These are phyloP conservation scores for Trichosporon sp. DNA, from an alignment of 1,284 basidiomycete species.

Conservation along the genomic window DNA sequence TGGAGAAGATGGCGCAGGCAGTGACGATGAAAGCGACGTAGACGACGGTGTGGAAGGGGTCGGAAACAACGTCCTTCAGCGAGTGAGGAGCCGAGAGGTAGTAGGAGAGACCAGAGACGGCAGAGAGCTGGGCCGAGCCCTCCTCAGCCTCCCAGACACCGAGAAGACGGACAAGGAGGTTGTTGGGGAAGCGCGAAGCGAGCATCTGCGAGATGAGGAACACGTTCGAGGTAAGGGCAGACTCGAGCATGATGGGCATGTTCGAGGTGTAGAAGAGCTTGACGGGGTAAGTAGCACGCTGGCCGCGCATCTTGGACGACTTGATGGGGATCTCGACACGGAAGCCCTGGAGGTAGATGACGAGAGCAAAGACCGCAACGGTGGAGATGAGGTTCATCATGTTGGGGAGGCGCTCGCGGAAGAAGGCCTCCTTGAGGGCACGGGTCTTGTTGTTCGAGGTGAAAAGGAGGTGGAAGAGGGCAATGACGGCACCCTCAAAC, in stretches of 20 bases:
- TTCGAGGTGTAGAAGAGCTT: constrained; percentile 99
- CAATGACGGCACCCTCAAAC: constrained; percentile 94
- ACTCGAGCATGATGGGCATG: constrained; percentile 99
- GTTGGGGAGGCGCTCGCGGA: constrained; percentile 94
- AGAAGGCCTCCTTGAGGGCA: constrained; percentile 96
- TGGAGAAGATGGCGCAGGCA: constrained; percentile 95
- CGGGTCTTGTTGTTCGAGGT: constrained; percentile 99
- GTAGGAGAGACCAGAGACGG: constrained; percentile 91
- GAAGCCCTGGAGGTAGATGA: constrained; percentile 99
- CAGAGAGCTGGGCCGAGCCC: constrained; percentile 87
- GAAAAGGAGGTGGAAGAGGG: constrained; percentile 96
- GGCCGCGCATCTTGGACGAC: constrained; percentile 92
- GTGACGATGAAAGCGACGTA: constrained; percentile 92
- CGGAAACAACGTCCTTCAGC: constrained; percentile 78
- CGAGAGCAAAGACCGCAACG: constrained; percentile 83
- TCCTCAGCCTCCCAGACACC: constrained; percentile 98
- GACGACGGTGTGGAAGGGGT: constrained; percentile 89
- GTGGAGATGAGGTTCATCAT: constrained; percentile 97
- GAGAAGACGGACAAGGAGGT: constrained; percentile 84
- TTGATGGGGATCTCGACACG: constrained; percentile 98
- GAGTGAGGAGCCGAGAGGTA: constrained; percentile 97
- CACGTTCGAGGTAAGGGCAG: constrained; percentile 88
- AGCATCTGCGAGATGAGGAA: constrained; percentile 98
- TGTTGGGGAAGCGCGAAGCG: constrained; percentile 82
- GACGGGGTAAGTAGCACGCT: constrained; percentile 91